A percentile compares a stretch with the other conserved stretches of the same genome.
These are phyloP conservation scores for Apiotrichum domesticum DNA, from an alignment of 1,284 basidiomycete species.

Conservation along the genomic window DNA sequence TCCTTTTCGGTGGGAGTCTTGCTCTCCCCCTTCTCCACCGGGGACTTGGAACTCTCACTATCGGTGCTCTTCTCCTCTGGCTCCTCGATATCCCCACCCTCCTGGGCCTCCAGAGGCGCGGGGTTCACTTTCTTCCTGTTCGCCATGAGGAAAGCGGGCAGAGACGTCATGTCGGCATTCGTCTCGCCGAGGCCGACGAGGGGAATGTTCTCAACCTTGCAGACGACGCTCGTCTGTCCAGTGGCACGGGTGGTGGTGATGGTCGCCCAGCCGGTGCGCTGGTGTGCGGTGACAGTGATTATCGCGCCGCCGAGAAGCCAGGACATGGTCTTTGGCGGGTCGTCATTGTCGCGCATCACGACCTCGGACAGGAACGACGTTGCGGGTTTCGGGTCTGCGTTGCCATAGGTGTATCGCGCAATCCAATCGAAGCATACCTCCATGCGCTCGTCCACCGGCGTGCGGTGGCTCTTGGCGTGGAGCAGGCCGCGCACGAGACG, in stretches of 20 bases:
- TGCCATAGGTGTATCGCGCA: conserved; percentile 88
- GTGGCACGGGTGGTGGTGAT: conserved; percentile 81
- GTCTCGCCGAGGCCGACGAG: conserved; percentile 75
- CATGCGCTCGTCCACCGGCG: conserved; percentile 76
- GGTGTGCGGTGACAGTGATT: conserved; percentile 71
- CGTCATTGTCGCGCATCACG: conserved; percentile 44
- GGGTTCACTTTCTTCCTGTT: conserved; percentile 51
- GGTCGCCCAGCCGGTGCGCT: conserved; percentile 81
- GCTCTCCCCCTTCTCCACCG: no score
- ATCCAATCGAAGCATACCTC: conserved; percentile 99
- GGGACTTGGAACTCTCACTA: background rate
- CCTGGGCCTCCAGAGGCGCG: background rate
- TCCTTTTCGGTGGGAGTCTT: background rate
- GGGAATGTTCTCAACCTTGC: conserved; percentile 83
- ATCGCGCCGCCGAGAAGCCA: conserved; percentile 87
- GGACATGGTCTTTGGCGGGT: conserved; percentile 53
- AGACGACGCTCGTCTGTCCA: conserved; percentile 77
- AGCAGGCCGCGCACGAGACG: conserved; percentile 85
- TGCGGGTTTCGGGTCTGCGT: conserved; percentile 84
- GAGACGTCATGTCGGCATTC: conserved; percentile 63
- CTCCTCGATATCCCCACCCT: background rate
- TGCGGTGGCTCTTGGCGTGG: conserved; percentile 74
- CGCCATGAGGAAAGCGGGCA: conserved; percentile 68
- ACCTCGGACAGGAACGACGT: conserved; percentile 69
- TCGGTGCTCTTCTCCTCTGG: background rate